phyloP scores from a whole-genome alignment of 345 rosid species.

The Eucalyptus pauciflora region DNA sequence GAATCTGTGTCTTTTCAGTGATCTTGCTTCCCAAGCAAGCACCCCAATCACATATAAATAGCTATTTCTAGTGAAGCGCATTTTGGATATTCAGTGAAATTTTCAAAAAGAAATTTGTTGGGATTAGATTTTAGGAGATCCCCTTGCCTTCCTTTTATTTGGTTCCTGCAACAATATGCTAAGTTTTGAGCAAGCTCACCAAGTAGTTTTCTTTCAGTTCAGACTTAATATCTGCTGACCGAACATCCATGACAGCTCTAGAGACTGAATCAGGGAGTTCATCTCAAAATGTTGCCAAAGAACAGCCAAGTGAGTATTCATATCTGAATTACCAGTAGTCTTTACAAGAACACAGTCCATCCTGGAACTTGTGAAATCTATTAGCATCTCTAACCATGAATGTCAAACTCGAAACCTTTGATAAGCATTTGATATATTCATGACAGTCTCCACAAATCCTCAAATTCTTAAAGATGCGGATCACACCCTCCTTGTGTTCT shows the following conservation, averaged over 20 bases:
- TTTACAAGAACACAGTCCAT: slow-evolving; percentile 58
- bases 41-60: not conserved
- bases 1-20: not conserved
- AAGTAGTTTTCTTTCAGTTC: not conserved
- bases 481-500: slow-evolving; percentile 18
- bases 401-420: slow-evolving; percentile 31
- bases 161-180: not conserved
- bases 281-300: not conserved
- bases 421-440: slow-evolving; percentile 64
- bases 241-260: not conserved
- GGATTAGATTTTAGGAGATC: not conserved
- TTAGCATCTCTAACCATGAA: slow-evolving; percentile 75
- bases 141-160: not conserved
- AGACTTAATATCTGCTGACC: not conserved
- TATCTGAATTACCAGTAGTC: slow-evolving; percentile 41
- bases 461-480: slow-evolving; percentile 71
- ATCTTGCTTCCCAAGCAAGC: not conserved
- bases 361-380: slow-evolving; percentile 68
- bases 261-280: not conserved
- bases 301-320: not conserved
- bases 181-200: not conserved
- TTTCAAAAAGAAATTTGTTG: not conserved
- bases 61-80: not conserved
- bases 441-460: slow-evolving; percentile 84
- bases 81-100: not conserved